Evolutionary conservation across 768 basidiomycete genomes (phyloP), one percentile per base, ranked within the genome.

Genomic region (Glaciozyma martinii): DNA sequence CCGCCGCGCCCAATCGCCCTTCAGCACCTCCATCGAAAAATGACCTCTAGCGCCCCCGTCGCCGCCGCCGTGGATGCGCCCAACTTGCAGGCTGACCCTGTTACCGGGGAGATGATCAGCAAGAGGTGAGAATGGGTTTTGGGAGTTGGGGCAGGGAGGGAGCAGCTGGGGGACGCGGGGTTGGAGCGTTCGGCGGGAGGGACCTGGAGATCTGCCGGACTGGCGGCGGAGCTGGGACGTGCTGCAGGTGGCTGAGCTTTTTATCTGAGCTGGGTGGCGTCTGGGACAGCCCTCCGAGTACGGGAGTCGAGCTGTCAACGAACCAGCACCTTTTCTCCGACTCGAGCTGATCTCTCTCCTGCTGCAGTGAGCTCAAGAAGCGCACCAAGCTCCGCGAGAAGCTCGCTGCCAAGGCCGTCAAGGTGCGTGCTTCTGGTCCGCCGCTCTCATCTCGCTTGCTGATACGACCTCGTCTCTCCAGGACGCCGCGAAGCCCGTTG

Each of bases 81-180:
- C 10, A 71, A 71, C 66, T 71, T 78, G 23, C 77, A 76, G 67
- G 77, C 77, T 71, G 79, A 80, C 70, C 76, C 76, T 49, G 83
- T 91, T 68, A 95, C 94, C 0, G 93, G 92, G 43, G 93, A 98
- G 78, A 82, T 95, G 86, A 85, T 99, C 74, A 95, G 91, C 79
- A 99, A 99, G 84, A 82, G 83, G 94, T 94, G 60, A 65, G 86
- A 82, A 25, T 50, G 32, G 23, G 7, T 18, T 52, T 23, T 40
- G 15, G n/a, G 19, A 29, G 54, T 13, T 40, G 2, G 37, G 37
- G 37, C 7, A 40, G 37, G 37, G 37, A 40, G 37, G 37, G 37
- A 57, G 25, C 33, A 46, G 55, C 44, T 56, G 13, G 8, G 50
- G 70, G 66, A 23, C 50, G 7, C 6, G n/a, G 16, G n/a, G 16